These are phyloP conservation scores for Seiridium cupressi DNA, from an alignment of 2,329 filamentous ascomycete genomes.

Conservation along the genomic window DNA sequence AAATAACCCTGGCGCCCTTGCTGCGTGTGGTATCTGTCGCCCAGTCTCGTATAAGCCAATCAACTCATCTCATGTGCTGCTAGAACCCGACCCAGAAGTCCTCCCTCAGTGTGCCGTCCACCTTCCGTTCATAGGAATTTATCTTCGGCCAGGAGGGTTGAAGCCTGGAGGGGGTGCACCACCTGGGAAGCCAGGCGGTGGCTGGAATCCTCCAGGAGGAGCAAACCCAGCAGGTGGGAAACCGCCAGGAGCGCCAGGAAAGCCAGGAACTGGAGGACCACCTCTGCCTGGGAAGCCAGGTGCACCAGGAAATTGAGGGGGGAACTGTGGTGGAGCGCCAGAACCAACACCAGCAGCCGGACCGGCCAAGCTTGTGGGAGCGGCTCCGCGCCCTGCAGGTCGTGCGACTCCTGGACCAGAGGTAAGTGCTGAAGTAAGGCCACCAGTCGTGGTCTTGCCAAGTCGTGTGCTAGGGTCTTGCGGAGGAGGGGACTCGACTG, in stretches of 20 bases:
- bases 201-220: constrained; percentile 38
- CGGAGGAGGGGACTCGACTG: constrained; percentile 92
- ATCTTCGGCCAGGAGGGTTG: constrained; percentile 68
- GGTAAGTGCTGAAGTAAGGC: constrained; percentile 67
- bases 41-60: no score
- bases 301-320: constrained; percentile 51
- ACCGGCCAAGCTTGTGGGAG: constrained; percentile 76
- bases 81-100: no score
- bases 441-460: constrained; percentile 71
- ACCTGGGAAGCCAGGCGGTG: constrained; percentile 50
- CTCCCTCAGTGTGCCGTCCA: neutral
- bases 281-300: constrained; percentile 52
- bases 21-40: no score
- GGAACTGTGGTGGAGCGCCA: constrained; percentile 44
- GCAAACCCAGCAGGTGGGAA: constrained; percentile 47
- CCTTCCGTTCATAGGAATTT: constrained; percentile 15
- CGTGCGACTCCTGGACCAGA: constrained; percentile 87
- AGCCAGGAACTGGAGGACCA: constrained; percentile 36
- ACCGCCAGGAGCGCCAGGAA: constrained; percentile 32
- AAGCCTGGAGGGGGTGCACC: constrained; percentile 68
- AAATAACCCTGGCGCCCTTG: no score
- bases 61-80: no score
- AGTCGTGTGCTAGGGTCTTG: constrained; percentile 89
- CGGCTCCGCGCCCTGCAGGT: constrained; percentile 80
- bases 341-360: constrained; percentile 86